Percentiles rank a stretch among this genome's conserved stretches.
phyloP scores from a whole-genome alignment of 2,329 filamentous ascomycete genomes.

The Xylaria sp. region DNA sequence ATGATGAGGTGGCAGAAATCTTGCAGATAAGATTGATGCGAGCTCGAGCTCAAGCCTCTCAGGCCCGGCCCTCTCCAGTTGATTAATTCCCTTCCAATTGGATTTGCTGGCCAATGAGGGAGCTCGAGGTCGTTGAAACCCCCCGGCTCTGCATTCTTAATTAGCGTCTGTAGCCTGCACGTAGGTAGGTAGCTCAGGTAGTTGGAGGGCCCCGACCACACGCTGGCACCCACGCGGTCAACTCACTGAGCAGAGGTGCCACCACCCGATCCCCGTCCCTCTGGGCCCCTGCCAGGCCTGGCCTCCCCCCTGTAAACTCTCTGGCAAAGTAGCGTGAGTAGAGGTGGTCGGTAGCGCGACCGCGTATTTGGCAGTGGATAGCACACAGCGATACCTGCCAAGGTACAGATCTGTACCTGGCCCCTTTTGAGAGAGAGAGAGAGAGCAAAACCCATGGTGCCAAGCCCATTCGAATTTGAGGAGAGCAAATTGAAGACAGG shows the following conservation, averaged over 20 bases:
- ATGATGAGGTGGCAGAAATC: slow-evolving; percentile 20
- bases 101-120: slow-evolving; percentile 16
- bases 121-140: slow-evolving; percentile 10
- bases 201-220: slow-evolving; percentile 12
- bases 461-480: slow-evolving; percentile 25
- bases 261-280: neutral
- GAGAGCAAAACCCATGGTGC: slow-evolving; percentile 15
- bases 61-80: slow-evolving; percentile 3
- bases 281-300: neutral
- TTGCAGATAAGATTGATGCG: slow-evolving; percentile 1
- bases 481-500: slow-evolving; percentile 22
- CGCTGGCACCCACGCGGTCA: slow-evolving; percentile 21
- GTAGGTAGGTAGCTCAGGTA: slow-evolving; percentile 17
- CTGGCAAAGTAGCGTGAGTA: slow-evolving; percentile 4
- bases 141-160: slow-evolving; percentile 8
- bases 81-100: slow-evolving; percentile 25
- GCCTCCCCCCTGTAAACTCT: neutral
- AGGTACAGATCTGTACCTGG: slow-evolving; percentile 14
- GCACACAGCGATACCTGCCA: neutral
- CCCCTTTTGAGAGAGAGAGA: slow-evolving; percentile 29
- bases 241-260: slow-evolving; percentile 2
- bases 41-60: slow-evolving; percentile 17
- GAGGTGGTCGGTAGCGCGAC: neutral
- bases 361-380: slow-evolving; percentile 1
- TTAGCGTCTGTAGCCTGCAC: neutral